These are phyloP conservation scores for Tolypocladium album DNA, from an alignment of 2,329 filamentous ascomycete species.

Conservation along the genomic window DNA sequence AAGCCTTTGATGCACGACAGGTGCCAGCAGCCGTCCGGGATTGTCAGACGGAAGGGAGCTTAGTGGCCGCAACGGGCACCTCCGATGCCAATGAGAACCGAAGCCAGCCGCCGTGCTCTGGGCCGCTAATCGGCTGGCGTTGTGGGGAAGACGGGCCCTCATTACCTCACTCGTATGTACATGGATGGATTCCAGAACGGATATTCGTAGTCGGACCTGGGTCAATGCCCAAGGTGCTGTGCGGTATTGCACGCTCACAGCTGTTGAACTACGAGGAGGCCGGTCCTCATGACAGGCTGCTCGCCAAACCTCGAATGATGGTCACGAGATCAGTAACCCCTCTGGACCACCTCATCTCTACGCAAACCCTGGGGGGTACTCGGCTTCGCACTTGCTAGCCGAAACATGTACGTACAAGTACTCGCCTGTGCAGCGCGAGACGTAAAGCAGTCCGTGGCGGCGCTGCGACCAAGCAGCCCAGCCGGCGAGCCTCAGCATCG, in stretches of 20 bases:
- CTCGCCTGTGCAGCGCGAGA: too few species aligned
- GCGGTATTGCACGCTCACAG: too few species aligned
- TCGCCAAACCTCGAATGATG: background rate
- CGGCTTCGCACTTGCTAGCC: background rate
- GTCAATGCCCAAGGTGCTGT: too few species aligned
- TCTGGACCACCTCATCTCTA: background rate
- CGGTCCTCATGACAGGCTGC: too few species aligned
- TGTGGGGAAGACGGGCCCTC: background rate
- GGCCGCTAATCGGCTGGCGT: background rate
- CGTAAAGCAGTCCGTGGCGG: background rate
- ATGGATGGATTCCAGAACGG: background rate
- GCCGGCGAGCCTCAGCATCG: background rate
- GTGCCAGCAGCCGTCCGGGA: background rate
- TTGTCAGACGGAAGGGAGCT: background rate
- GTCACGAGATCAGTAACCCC: background rate
- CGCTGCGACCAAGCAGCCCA: background rate
- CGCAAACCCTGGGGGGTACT: background rate
- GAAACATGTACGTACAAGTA: too few species aligned
- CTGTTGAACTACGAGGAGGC: background rate
- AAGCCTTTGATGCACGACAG: background rate
- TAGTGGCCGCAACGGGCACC: background rate
- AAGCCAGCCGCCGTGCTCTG: constrained; percentile 5
- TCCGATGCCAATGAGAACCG: constrained; percentile 2
- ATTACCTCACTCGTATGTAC: background rate
- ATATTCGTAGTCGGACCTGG: background rate